Conservation (phyloP, 495 filamentous ascomycete species). For the Xylaria castorea region DNA sequence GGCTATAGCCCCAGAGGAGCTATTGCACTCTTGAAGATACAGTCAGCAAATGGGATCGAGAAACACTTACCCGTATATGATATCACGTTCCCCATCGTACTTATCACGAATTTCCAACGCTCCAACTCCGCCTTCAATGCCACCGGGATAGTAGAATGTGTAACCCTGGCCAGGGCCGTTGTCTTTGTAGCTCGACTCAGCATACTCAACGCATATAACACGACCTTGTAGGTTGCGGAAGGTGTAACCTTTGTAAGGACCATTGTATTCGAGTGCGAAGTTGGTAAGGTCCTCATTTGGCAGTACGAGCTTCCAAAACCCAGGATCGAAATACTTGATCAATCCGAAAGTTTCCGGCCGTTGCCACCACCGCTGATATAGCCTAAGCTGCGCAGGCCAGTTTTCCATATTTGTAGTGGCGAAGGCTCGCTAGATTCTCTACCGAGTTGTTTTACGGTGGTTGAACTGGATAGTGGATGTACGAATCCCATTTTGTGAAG, state of each 20-base stretch:
- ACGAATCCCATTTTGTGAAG: neutral
- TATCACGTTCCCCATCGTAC: neutral
- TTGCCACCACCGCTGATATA: conserved; percentile 2
- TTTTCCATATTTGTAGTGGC: neutral
- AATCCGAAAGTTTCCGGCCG: neutral
- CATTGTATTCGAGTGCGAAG: neutral
- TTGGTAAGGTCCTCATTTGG: neutral
- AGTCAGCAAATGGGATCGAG: neutral
- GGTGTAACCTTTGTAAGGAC: neutral
- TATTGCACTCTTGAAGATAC: neutral
- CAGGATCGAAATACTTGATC: conserved; percentile 1
- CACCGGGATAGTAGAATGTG: neutral
- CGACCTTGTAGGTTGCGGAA: neutral
- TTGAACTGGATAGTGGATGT: neutral
- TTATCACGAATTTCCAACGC: neutral
- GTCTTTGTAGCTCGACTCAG: neutral
- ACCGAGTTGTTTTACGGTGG: neutral
- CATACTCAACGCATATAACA: neutral
- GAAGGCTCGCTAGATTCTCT: neutral
- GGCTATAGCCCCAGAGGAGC: neutral
- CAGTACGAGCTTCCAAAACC: neutral
- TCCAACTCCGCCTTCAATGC: neutral
- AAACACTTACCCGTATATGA: neutral
- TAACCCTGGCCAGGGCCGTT: neutral
- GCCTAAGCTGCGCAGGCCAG: neutral